Conservation (phyloP, 805 yeast species). For the Teunomyces stri region DNA sequence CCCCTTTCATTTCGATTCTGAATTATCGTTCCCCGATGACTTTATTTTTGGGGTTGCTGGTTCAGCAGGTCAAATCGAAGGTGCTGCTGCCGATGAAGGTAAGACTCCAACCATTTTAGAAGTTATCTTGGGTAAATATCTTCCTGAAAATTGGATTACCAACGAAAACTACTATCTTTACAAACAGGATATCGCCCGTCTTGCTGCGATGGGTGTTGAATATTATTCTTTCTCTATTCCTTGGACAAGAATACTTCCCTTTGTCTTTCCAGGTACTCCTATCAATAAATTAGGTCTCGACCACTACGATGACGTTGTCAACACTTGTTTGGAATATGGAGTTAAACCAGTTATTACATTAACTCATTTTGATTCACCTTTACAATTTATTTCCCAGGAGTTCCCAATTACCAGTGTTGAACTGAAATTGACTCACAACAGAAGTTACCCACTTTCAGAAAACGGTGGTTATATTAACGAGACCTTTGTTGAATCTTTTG, state of each 20-base stretch:
- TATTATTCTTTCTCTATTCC: constrained; percentile 31
- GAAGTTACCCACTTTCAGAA: constrained; percentile 10
- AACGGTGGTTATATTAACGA: constrained; percentile 24
- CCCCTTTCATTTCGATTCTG: constrained; percentile 11
- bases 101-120: constrained; percentile 31
- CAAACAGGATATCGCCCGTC: constrained; percentile 29
- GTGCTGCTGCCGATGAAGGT: constrained; percentile 32
- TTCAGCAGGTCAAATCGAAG: constrained; percentile 36
- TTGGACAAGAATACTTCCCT: constrained; percentile 35
- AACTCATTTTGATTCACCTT: constrained; percentile 34
- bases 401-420: background rate
- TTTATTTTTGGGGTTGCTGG: constrained; percentile 31
- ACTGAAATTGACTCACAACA: background rate
- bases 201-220: constrained; percentile 31
- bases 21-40: constrained; percentile 14
- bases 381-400: constrained; percentile 6
- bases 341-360: constrained; percentile 29
- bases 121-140: constrained; percentile 8
- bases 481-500: constrained; percentile 27
- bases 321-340: constrained; percentile 19
- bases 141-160: constrained; percentile 21
- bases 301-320: constrained; percentile 18
- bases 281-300: constrained; percentile 15
- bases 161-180: constrained; percentile 30
- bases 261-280: constrained; percentile 20